Base-by-base conservation (phyloP, 2,329 filamentous ascomycete species). In the Ascochyta koolunga region DNA sequence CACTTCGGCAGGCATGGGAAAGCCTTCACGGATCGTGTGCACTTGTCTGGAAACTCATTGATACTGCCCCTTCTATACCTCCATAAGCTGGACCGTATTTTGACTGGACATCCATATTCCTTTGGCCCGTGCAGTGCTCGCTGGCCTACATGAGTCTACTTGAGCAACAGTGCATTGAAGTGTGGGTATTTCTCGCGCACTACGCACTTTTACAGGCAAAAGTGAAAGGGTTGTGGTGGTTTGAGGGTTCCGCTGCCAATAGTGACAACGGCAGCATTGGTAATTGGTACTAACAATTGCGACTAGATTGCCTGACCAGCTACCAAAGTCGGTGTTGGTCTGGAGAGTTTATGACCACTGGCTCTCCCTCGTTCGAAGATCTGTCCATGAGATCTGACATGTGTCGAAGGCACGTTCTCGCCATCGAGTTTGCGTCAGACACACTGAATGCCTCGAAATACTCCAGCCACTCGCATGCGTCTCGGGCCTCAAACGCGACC, bases 171-270 rank as follows among this genome's bases (percentile, higher is more conserved):
- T 38, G 43, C 8, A 57, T 64, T 21, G 64, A 70, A 41, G 64
- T 68, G 16, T 70, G 67, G 65, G 59, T 68, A 2, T 59, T 71
- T 7, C 36, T 70, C 15, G 66, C 69, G 21, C 69, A 70, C 56
- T 69, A 61, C 37, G 67, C 58, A 4, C 64, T 72, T 2, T 50
- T 68, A 10, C 54, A 57, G 3, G 52, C 45, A 21, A 60, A 63
- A 33, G 38, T 62, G 9, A 31, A 43, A n/a, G 40, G 40, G 2
- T 22, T 64, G 4, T 62, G 60, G 55, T 73, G 65, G 65, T 36
- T 70, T 15, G 55, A 68, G 8, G 52, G 56, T 5, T 50, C 64
- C 15, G 60, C 59, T 22, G 37, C 33, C 4, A 65, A 58, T 68
- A 15, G 38, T 68, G 10, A 39, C 55, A 11, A 55, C 64, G 22